Evolutionary conservation across 2,329 filamentous ascomycete genomes (phyloP).

Genomic region (Cladophialophora bantiana): DNA sequence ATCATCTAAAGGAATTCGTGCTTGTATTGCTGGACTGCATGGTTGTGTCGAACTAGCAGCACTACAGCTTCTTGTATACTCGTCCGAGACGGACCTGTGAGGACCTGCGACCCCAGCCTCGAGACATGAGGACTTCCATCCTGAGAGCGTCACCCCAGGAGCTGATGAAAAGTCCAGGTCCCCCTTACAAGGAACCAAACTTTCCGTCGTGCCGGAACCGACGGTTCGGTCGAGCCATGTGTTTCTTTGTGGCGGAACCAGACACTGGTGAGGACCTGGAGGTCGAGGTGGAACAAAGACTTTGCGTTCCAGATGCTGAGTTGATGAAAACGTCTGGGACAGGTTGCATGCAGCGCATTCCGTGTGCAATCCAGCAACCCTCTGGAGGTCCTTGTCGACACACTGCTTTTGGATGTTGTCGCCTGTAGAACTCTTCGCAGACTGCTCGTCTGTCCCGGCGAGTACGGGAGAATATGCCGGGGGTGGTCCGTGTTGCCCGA

Average conservation of each 20-base stretch:
- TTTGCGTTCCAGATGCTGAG: not conserved
- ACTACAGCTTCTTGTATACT: not conserved
- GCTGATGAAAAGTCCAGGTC: not conserved
- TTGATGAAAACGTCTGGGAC: not conserved
- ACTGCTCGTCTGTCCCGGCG: not conserved
- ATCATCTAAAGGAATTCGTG: not conserved
- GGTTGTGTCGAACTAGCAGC: not conserved
- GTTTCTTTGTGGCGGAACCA: conserved; percentile 16
- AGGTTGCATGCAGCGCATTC: conserved; percentile 6
- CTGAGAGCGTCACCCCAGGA: not conserved
- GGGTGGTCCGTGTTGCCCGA: not conserved
- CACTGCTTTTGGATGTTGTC: not conserved
- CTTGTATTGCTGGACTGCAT: not conserved
- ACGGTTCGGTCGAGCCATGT: conserved; percentile 2
- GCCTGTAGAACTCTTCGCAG: not conserved
- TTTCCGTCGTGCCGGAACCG: not conserved
- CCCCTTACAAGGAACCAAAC: not conserved
- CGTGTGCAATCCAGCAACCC: not conserved
- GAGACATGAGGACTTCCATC: not conserved
- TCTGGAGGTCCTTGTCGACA: no score
- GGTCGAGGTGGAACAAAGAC: conserved; percentile 15
- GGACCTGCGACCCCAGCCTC: not conserved
- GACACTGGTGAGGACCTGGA: not conserved
- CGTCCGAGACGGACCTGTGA: not conserved
- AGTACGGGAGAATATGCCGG: not conserved